These are phyloP conservation scores for Saturnispora halmiae DNA, from an alignment of 805 yeast genomes.

Conservation along the genomic window DNA sequence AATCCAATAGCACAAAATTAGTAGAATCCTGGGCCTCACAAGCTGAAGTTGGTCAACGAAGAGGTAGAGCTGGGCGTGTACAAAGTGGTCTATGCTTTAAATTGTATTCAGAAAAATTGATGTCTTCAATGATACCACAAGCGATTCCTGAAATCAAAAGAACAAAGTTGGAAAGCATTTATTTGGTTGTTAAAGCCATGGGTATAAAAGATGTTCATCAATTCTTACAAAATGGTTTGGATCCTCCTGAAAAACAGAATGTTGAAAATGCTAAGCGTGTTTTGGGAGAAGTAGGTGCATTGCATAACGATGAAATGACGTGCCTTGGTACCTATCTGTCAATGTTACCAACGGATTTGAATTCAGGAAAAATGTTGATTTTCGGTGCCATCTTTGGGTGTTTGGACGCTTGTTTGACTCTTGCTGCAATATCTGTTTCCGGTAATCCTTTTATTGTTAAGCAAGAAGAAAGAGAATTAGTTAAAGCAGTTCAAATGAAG, in stretches of 20 bases:
- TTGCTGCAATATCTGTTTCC: slow-evolving; percentile 68
- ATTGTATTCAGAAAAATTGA: slow-evolving; percentile 58
- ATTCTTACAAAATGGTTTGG: slow-evolving; percentile 69
- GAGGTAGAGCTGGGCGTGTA: slow-evolving; percentile 99
- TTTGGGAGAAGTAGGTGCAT: slow-evolving; percentile 66
- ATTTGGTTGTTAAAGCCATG: slow-evolving; percentile 80
- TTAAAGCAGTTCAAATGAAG: slow-evolving; percentile 37
- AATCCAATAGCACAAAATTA: slow-evolving; percentile 57
- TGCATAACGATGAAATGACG: slow-evolving; percentile 46
- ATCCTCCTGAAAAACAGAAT: slow-evolving; percentile 57
- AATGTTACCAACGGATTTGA: slow-evolving; percentile 76
- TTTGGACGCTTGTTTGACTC: slow-evolving; percentile 62
- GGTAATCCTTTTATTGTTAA: slow-evolving; percentile 67
- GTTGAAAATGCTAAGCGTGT: slow-evolving; percentile 42
- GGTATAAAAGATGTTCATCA: slow-evolving; percentile 63
- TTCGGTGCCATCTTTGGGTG: slow-evolving; percentile 79
- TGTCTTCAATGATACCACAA: slow-evolving; percentile 50
- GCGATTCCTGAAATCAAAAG: slow-evolving; percentile 88
- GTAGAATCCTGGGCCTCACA: slow-evolving; percentile 80
- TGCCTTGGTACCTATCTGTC: slow-evolving; percentile 75
- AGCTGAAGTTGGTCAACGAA: slow-evolving; percentile 83
- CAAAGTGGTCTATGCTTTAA: slow-evolving; percentile 75
- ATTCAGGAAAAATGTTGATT: slow-evolving; percentile 73
- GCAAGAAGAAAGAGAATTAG: slow-evolving; percentile 53
- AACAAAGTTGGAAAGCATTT: slow-evolving; percentile 73